These are phyloP conservation scores for Dioszegia hungarica DNA, from an alignment of 768 basidiomycete species.

Conservation along the genomic window DNA sequence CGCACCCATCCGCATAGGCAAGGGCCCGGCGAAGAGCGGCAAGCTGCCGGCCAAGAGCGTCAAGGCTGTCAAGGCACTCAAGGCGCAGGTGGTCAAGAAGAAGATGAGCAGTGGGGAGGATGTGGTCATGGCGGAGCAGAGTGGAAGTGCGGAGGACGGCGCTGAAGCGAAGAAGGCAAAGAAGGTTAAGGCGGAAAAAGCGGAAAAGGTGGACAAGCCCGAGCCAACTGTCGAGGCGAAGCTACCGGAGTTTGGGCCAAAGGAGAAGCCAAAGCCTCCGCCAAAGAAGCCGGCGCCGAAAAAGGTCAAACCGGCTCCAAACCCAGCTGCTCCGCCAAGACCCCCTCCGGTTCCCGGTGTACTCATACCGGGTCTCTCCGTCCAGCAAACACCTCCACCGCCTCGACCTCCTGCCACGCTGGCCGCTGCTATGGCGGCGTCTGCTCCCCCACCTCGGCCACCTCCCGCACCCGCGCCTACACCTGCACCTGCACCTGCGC, in stretches of 20 bases:
- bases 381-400: neutral
- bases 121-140: neutral
- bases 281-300: neutral
- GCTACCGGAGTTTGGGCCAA: conserved; percentile 12
- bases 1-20: neutral
- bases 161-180: conserved; percentile 10
- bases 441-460: neutral
- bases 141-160: neutral
- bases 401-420: neutral
- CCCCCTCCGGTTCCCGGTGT: neutral
- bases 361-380: neutral
- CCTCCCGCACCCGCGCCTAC: neutral
- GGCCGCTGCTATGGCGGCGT: neutral
- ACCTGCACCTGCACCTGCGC: neutral
- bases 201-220: conserved; percentile 50
- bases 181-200: conserved; percentile 55
- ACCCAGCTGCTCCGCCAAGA: neutral
- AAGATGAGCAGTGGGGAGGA: neutral
- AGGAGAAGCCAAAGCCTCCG: conserved; percentile 2
- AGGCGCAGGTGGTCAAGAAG: conserved; percentile 9
- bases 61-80: conserved; percentile 7
- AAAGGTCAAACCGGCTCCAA: neutral
- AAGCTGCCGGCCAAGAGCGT: conserved; percentile 2
- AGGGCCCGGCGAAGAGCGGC: conserved; percentile 4
- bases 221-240: conserved; percentile 22